Base-by-base conservation (phyloP, 225 moss, liverwort and hornwort genomes). In the Asterella californica region DNA sequence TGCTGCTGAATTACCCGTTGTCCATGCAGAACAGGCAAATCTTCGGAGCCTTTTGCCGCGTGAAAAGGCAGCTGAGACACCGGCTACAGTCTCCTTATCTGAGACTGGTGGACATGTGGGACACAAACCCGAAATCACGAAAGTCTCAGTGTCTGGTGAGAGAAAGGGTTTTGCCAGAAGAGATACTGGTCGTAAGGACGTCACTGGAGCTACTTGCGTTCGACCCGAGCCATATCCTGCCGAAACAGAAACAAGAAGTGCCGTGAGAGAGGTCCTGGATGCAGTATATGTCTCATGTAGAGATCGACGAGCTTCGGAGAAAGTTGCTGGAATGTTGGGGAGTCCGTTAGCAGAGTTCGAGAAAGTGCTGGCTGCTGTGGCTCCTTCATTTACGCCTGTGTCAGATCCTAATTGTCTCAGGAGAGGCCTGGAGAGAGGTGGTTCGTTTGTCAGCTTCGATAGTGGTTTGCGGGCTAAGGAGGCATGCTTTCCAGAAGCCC, bases 321-420 rank as follows among this genome's bases (percentile, higher is more conserved):
- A 48, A 60, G 37, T 79, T 69, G 85, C 83, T 9, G 42, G 70
- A 15, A 65, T 76, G 37, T 71, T 81, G 63, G 90, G 88, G 48
- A 67, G 75, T 76, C 82, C 86, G 42, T 73, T 90, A 79, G 88
- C 90, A 72, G 88, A 90, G 75, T 84, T 90, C 70, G 87, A 87
- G 76, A 87, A 71, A 79, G 87, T 87, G 18, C 78, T 87, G 36
- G 74, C 12, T 52, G 87, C 87, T 70, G 87, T 87, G 22, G 77
- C 87, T 59, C 87, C 87, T 0, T 82, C 82, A 21, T 84, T 84
- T 80, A 42, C 38, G 45, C 75, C 68, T 34, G 80, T 42, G 18
- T 36, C 70, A 22, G 80, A 73, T 37, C 62, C 71, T 37, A 18
- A 32, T 48, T 72, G 21, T 3, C 22, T 60, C 15, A 45, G 22